phyloP scores from a whole-genome alignment of 768 basidiomycete species.

The Hericium coralloides region DNA sequence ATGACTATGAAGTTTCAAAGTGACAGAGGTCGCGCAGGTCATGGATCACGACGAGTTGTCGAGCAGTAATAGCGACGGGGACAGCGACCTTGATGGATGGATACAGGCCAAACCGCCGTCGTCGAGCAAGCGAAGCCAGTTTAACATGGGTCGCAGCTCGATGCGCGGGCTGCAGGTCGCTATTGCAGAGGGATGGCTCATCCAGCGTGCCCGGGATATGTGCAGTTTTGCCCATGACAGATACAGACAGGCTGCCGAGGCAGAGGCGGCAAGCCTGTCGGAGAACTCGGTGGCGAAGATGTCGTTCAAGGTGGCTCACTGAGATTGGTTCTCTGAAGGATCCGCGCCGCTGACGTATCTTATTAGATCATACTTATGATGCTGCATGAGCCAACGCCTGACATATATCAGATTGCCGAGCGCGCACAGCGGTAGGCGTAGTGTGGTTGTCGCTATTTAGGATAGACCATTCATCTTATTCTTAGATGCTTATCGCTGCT shows the following conservation, averaged over 20 bases:
- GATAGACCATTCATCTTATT: neutral
- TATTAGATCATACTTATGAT: constrained; percentile 61
- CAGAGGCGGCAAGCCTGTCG: constrained; percentile 44
- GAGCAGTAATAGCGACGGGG: constrained; percentile 31
- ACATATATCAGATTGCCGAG: constrained; percentile 63
- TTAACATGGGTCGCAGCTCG: constrained; percentile 37
- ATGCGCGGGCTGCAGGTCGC: constrained; percentile 64
- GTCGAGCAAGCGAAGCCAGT: constrained; percentile 32
- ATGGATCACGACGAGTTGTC: constrained; percentile 66
- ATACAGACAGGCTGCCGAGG: constrained; percentile 64
- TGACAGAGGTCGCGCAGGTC: constrained; percentile 63
- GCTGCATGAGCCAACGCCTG: constrained; percentile 50
- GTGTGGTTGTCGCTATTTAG: neutral
- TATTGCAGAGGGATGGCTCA: constrained; percentile 65
- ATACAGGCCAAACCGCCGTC: constrained; percentile 43
- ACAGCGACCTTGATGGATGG: constrained; percentile 42
- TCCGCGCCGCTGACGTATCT: neutral
- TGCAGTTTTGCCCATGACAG: constrained; percentile 69
- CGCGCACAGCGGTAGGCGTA: constrained; percentile 48
- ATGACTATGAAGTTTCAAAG: constrained; percentile 45
- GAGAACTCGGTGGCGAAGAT: constrained; percentile 48
- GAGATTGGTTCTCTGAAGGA: neutral
- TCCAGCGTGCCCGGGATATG: constrained; percentile 66
- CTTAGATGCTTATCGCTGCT: constrained; percentile 53
- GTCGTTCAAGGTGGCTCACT: constrained; percentile 46